Evolutionary conservation across 2,329 filamentous ascomycete genomes (phyloP).

Genomic region (Paecilomyces sp.): DNA sequence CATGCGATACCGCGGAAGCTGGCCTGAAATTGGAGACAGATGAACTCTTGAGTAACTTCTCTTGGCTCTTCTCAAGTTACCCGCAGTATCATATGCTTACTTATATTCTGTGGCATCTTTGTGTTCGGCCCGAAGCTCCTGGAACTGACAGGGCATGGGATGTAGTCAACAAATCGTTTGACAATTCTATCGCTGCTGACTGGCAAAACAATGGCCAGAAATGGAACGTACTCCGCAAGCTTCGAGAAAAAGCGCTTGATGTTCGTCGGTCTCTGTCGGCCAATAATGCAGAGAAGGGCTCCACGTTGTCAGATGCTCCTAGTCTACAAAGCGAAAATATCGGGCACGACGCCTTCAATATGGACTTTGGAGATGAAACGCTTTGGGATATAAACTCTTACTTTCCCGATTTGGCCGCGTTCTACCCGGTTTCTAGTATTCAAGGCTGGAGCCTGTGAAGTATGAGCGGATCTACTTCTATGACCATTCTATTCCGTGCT

Average conservation of each 20-base stretch:
- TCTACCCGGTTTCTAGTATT: background rate
- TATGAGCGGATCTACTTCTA: background rate
- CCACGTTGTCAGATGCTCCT: background rate
- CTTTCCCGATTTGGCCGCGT: background rate
- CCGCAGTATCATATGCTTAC: constrained; percentile 36
- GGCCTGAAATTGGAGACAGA: constrained; percentile 20
- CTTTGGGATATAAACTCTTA: background rate
- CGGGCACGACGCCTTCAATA: background rate
- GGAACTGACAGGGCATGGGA: constrained; percentile 23
- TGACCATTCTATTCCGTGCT: no score
- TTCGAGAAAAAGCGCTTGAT: constrained; percentile 4
- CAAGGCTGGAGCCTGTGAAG: background rate
- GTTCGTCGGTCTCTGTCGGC: background rate
- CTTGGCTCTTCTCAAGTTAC: constrained; percentile 29
- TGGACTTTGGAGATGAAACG: background rate
- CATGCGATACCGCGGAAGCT: constrained; percentile 25
- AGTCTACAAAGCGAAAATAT: background rate
- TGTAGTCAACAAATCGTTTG: constrained; percentile 9
- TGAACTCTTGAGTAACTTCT: constrained; percentile 28
- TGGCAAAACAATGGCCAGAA: constrained; percentile 1
- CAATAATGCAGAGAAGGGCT: constrained; percentile 15
- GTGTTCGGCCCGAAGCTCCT: constrained; percentile 23
- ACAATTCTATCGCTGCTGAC: background rate
- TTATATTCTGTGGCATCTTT: constrained; percentile 36
- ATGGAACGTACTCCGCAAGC: constrained; percentile 2